Percentiles rank a stretch among this genome's conserved stretches.
Evolutionary conservation across 2,329 filamentous ascomycete species (phyloP).

Genomic region (Trichoderma asperellum): DNA sequence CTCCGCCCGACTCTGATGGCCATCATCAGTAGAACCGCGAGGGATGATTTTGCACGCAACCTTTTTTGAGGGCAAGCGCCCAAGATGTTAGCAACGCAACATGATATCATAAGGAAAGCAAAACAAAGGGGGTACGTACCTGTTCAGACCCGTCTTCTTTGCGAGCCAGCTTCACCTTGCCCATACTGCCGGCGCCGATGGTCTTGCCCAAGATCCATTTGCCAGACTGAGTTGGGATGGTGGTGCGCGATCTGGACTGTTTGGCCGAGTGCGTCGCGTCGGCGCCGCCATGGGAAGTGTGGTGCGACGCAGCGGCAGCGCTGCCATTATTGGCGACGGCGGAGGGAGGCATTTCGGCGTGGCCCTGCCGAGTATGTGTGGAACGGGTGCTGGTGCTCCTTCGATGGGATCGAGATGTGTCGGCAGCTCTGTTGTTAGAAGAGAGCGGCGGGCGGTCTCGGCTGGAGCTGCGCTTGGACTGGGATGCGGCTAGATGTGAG

Average conservation of each 20-base stretch:
- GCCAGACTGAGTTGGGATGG: conserved; percentile 86
- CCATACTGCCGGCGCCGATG: conserved; percentile 97
- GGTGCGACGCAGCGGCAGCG: conserved; percentile 55
- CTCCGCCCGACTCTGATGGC: conserved; percentile 70
- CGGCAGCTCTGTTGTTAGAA: conserved; percentile 48
- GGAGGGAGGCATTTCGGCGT: conserved; percentile 55
- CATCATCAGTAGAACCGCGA: conserved; percentile 84
- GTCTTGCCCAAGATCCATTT: conserved; percentile 97
- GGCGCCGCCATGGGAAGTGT: conserved; percentile 42
- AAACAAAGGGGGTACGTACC: conserved; percentile 53
- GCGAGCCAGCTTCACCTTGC: conserved; percentile 94
- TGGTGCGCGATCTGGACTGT: conserved; percentile 68
- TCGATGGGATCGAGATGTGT: conserved; percentile 48
- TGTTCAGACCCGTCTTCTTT: conserved; percentile 90
- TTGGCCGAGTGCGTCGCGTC: conserved; percentile 49
- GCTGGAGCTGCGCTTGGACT: conserved; percentile 67
- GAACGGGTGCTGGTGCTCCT: conserved; percentile 58
- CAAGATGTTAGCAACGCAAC: not conserved
- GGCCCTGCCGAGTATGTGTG: conserved; percentile 43
- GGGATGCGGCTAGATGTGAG: conserved; percentile 63
- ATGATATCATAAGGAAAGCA: not conserved
- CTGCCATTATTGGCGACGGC: conserved; percentile 59
- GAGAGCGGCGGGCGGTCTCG: conserved; percentile 58
- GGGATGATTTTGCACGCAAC: conserved; percentile 98
- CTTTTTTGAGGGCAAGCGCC: conserved; percentile 47